Conservation (phyloP, 2,329 filamentous ascomycete species). For the Epicoccum sorghinum region DNA sequence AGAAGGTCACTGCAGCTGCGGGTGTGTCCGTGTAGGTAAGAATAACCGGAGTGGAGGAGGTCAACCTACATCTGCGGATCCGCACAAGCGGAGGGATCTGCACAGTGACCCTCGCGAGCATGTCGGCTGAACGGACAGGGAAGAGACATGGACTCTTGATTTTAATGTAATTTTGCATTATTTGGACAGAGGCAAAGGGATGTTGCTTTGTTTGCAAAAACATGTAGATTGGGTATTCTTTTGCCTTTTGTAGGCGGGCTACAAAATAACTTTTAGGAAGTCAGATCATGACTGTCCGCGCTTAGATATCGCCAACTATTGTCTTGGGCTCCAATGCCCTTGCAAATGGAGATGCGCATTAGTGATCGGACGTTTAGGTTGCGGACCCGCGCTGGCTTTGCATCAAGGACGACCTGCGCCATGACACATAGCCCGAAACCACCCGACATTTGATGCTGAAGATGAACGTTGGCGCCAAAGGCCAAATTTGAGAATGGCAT, state of each 20-base stretch:
- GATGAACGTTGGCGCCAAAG: background rate
- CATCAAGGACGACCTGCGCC: slow-evolving; percentile 7
- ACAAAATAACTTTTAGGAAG: background rate
- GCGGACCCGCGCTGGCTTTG: slow-evolving; percentile 6
- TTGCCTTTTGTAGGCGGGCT: background rate
- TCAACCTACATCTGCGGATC: background rate
- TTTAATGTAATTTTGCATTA: background rate
- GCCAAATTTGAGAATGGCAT: background rate
- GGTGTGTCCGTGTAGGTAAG: too few species aligned
- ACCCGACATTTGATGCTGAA: background rate
- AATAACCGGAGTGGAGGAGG: too few species aligned
- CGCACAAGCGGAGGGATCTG: slow-evolving; percentile 14
- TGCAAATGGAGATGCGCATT: background rate
- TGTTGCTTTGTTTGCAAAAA: background rate
- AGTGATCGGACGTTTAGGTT: background rate
- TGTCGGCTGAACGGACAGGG: background rate
- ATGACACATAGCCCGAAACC: slow-evolving; percentile 3
- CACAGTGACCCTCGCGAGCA: slow-evolving; percentile 1
- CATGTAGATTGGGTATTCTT: background rate
- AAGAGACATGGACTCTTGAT: background rate
- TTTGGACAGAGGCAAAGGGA: background rate
- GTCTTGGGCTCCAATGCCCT: background rate
- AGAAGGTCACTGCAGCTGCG: too few species aligned
- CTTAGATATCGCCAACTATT: background rate
- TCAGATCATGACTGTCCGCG: background rate